These are phyloP conservation scores for Psilocybe cubensis DNA, from an alignment of 768 basidiomycete species.

Conservation along the genomic window DNA sequence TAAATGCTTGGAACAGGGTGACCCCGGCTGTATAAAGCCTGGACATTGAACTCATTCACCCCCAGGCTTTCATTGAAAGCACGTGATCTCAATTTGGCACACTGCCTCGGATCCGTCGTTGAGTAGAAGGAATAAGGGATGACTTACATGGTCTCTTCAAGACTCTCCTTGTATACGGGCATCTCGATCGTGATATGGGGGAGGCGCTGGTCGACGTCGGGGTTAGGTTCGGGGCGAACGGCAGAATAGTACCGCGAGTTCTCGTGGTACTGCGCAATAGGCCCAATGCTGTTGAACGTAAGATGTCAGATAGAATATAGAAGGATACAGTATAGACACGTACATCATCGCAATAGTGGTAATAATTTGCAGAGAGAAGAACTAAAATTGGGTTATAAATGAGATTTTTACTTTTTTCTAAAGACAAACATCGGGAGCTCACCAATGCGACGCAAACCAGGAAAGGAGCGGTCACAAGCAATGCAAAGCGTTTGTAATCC, in stretches of 20 bases:
- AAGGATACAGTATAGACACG: conserved; percentile 3
- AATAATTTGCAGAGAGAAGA: conserved; percentile 74
- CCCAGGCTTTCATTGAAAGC: background rate
- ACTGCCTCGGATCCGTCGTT: background rate
- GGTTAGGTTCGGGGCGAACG: conserved; percentile 59
- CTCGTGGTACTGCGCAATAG: conserved; percentile 83
- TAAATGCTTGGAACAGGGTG: background rate
- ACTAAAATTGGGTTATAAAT: conserved; percentile 43
- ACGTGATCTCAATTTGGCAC: background rate
- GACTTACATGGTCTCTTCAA: conserved; percentile 81
- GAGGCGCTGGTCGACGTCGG: conserved; percentile 62
- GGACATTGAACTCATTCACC: background rate
- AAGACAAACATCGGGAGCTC: conserved; percentile 23
- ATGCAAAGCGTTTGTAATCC: conserved; percentile 61
- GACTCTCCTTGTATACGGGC: conserved; percentile 88
- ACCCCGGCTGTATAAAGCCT: background rate
- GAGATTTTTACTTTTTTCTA: conserved; percentile 7
- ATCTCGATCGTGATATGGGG: conserved; percentile 83
- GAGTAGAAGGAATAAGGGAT: background rate
- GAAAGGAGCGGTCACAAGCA: conserved; percentile 69
- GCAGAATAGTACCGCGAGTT: conserved; percentile 88
- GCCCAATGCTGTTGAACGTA: conserved; percentile 60
- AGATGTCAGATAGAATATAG: conserved; percentile 19
- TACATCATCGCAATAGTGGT: conserved; percentile 69
- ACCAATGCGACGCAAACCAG: conserved; percentile 79